Percentiles rank a stretch among this genome's conserved stretches.
Conservation (phyloP, 495 filamentous ascomycete genomes). For the Annulohypoxylon moriforme region DNA sequence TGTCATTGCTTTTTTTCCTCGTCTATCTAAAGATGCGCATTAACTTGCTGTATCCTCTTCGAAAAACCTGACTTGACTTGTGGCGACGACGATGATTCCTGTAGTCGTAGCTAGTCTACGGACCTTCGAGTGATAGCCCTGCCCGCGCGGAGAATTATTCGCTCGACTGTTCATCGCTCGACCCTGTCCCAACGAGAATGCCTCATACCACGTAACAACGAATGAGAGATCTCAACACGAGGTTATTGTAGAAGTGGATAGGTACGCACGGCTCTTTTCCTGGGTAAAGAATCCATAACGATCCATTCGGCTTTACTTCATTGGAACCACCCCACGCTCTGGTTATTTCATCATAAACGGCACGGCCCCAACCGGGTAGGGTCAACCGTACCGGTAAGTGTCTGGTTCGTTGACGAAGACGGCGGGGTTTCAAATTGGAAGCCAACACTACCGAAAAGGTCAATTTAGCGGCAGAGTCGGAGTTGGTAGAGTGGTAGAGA, state of each 20-base stretch:
- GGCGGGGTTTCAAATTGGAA: conserved; percentile 3
- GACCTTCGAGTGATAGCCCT: neutral
- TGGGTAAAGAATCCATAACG: conserved; percentile 4
- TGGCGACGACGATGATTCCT: neutral
- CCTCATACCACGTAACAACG: conserved; percentile 29
- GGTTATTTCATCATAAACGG: conserved; percentile 16
- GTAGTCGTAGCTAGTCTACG: neutral
- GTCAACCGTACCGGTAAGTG: conserved; percentile 7
- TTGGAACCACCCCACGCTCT: conserved; percentile 11
- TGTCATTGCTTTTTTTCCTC: neutral
- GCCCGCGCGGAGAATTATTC: neutral
- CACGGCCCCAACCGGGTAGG: conserved; percentile 5
- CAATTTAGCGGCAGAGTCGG: conserved; percentile 8
- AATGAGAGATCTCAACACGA: conserved; percentile 33
- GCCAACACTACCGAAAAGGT: neutral
- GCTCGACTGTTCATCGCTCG: neutral
- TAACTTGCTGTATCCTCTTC: neutral
- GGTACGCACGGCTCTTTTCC: neutral
- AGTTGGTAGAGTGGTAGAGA: conserved; percentile 2
- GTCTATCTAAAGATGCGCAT: neutral
- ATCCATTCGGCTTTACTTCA: conserved; percentile 30
- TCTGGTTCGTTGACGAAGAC: neutral
- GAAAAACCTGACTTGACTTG: neutral
- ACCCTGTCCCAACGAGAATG: conserved; percentile 3
- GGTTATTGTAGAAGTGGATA: conserved; percentile 29